These are phyloP conservation scores for Hypoxylon sp. DNA, from an alignment of 2,329 filamentous ascomycete species.

Conservation along the genomic window DNA sequence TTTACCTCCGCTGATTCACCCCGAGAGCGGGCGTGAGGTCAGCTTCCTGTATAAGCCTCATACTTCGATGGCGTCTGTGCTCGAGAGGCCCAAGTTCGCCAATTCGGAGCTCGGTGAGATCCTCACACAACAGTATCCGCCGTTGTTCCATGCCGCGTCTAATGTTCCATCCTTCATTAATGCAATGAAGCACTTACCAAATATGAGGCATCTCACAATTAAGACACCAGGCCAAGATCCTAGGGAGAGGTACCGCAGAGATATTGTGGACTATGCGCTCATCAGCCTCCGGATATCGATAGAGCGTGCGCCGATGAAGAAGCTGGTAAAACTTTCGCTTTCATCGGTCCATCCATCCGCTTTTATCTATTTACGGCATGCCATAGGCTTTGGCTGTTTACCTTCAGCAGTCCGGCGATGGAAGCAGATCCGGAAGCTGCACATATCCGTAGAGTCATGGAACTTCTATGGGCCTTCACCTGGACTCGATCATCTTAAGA, in stretches of 20 bases:
- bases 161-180: constrained; percentile 88
- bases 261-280: constrained; percentile 88
- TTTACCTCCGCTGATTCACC: constrained; percentile 86
- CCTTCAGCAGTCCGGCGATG: constrained; percentile 81
- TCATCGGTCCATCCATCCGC: constrained; percentile 81
- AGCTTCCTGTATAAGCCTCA: constrained; percentile 87
- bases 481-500: constrained; percentile 78
- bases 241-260: constrained; percentile 78
- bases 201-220: constrained; percentile 81
- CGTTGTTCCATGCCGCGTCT: constrained; percentile 89
- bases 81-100: constrained; percentile 82
- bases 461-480: constrained; percentile 72
- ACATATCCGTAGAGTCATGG: constrained; percentile 80
- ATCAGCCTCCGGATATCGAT: constrained; percentile 88
- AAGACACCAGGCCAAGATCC: constrained; percentile 81
- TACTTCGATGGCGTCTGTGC: constrained; percentile 72
- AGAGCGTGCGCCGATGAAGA: constrained; percentile 77
- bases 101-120: constrained; percentile 84
- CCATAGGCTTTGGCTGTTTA: constrained; percentile 79
- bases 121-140: constrained; percentile 87
- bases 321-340: constrained; percentile 79
- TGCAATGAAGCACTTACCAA: constrained; percentile 77
- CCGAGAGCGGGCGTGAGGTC: constrained; percentile 81
- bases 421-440: constrained; percentile 81
- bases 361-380: constrained; percentile 82